Evolutionary conservation across 164 flowering plant species (phyloP), one percentile per base, ranked within the genome.

Genomic region (Chimonanthus praecox): DNA sequence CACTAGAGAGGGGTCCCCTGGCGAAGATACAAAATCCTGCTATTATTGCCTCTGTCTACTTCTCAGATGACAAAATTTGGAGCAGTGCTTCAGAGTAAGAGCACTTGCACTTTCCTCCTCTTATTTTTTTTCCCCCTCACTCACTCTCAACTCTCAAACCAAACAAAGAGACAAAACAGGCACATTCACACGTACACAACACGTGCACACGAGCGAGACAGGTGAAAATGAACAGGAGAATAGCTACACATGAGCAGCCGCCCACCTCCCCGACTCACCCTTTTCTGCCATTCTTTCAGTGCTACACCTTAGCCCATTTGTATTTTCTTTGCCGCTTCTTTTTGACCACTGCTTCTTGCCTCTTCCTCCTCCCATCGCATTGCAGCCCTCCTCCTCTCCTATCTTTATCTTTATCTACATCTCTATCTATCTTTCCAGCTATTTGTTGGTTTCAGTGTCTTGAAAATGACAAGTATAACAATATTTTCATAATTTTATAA

Each of bases 21-120:
- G 74, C 80, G 86, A 76, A 81, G 85, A 83, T 87, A 85, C 89
- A 87, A 87, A 84, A 83, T 82, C 86, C 83, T 82, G 87, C 83
- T 76, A 86, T 85, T 72, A 85, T 83, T 80, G 77, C 81, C 33
- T 75, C 79, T 87, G 89, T 88, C 87, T 80, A 78, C 86, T 84
- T 83, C 84, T 85, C 77, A 84, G 78, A 85, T 80, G 87, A 88
- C 92, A 88, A 85, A 82, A 78, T 62, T 72, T 51, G 77, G 73
- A 77, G 79, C 88, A 82, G 80, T 81, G 77, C 70, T 79, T 80
- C 80, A 83, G 83, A 4, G 15, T 10, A 54, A 54, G 16, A 10
- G 60, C 16, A 54, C 15, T 54, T 54, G 16, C 60, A 4, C 66
- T 7, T 6, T 63, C 66, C 65, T 8, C 7, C 44, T 16, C 66